Evolutionary conservation across 805 yeast genomes (phyloP).

Genomic region (Candida sonorensis): DNA sequence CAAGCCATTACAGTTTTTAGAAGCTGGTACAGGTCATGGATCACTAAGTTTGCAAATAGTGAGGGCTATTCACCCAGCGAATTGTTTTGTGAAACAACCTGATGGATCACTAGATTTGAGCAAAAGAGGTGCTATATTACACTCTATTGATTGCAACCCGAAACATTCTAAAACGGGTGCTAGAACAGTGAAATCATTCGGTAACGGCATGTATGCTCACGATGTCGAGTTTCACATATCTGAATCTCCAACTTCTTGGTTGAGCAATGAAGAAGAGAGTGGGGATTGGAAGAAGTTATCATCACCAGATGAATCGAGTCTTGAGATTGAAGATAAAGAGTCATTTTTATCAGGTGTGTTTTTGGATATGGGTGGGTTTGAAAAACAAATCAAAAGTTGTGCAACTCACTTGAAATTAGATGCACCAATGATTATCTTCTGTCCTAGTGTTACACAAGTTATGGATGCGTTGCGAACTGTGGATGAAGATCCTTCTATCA

Average conservation of each 20-base stretch:
- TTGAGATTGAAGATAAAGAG: constrained; percentile 14
- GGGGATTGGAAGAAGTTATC: constrained; percentile 19
- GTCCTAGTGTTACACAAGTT: constrained; percentile 44
- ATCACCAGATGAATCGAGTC: constrained; percentile 3
- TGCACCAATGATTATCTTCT: constrained; percentile 37
- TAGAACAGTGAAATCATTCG: constrained; percentile 32
- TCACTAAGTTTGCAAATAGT: constrained; percentile 39
- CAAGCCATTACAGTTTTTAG: constrained; percentile 35
- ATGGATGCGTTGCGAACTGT: constrained; percentile 32
- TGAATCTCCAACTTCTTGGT: constrained; percentile 37
- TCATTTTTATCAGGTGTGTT: constrained; percentile 37
- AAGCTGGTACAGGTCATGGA: constrained; percentile 54
- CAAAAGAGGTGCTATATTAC: constrained; percentile 37
- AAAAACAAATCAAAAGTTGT: constrained; percentile 27
- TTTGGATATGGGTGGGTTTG: constrained; percentile 40
- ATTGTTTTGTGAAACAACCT: constrained; percentile 24
- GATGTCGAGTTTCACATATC: constrained; percentile 39
- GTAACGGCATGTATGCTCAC: constrained; percentile 35
- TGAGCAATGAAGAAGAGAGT: constrained; percentile 18
- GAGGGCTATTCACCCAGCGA: constrained; percentile 36
- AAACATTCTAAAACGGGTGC: constrained; percentile 36
- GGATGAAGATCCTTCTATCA: constrained; percentile 23
- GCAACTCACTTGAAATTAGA: constrained; percentile 31
- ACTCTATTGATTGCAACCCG: constrained; percentile 35
- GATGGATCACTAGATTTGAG: constrained; percentile 7